Evolutionary conservation across 2,329 filamentous ascomycete genomes (phyloP), one percentile per base, ranked within the genome.

Genomic region (Pyricularia sp.): DNA sequence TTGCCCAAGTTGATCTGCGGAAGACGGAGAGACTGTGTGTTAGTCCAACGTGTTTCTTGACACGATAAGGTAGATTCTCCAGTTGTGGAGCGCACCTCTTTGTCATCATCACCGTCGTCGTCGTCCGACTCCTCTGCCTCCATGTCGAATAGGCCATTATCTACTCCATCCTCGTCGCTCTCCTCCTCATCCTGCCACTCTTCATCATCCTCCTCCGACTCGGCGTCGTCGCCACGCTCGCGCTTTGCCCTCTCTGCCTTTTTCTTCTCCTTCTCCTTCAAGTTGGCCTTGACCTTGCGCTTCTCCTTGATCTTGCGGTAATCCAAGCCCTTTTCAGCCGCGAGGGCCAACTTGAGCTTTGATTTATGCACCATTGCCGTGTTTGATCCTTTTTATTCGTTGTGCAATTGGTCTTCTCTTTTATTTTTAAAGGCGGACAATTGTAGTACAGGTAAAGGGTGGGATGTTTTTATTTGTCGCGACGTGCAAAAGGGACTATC

Each of bases 241-340:
- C 72, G 71, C 12, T 69, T 68, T 22, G 65, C 65, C 64, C 68
- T 63, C 16, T 62, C 60, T 12, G 60, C 31, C 64, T 72, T 68
- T 49, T 70, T 67, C 44, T 72, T 72, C 67, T 72, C 66, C 69
- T 77, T 77, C 16, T 78, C 71, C 62, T 76, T 74, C 44, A 65
- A 62, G 28, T 64, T 66, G 26, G 74, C 74, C 73, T 81, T 82
- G 69, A 76, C 72, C 68, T 77, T 77, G 69, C 81, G 81, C 71
- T 78, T 75, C 65, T 81, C 76, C 70, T 81, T 82, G 57, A 80
- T 69, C 69, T 83, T 82, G 68, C 80, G 76, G 62, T 81, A 81
- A 66, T 85, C 82, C 16, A 75, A 72, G 60, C 81, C 79, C 72
- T 85, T 84, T 62, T 86, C 80, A 55, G 80, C 80, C 61, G 78